phyloP scores from a whole-genome alignment of 495 filamentous ascomycete genomes.

The Chaetomidium leptoderma region DNA sequence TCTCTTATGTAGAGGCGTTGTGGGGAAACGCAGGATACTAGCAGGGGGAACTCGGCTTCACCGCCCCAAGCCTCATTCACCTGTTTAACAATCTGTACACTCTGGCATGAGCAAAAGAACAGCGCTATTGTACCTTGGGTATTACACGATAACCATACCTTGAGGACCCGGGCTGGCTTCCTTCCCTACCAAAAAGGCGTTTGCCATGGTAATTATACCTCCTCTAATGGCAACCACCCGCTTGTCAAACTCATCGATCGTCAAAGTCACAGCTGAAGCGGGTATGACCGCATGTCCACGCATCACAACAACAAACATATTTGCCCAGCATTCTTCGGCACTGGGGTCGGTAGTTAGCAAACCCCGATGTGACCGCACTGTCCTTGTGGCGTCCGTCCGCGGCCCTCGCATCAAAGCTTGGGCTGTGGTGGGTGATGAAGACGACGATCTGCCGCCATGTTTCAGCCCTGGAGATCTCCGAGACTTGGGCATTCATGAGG shows the following conservation, averaged over 20 bases:
- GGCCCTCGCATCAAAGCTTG: slow-evolving; percentile 34
- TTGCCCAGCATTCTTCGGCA: slow-evolving; percentile 41
- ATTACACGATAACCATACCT: too few relatives aligned
- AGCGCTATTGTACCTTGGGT: too few relatives aligned
- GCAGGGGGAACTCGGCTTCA: too few relatives aligned
- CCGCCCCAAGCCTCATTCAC: too few relatives aligned
- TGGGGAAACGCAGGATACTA: too few relatives aligned
- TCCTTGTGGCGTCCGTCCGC: slow-evolving; percentile 40
- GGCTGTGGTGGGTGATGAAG: slow-evolving; percentile 52
- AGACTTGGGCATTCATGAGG: slow-evolving; percentile 44
- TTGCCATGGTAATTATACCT: too few relatives aligned
- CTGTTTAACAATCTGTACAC: too few relatives aligned
- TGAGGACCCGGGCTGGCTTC: too few relatives aligned
- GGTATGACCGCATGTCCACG: slow-evolving; percentile 57
- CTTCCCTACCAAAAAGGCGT: too few relatives aligned
- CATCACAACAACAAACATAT: slow-evolving; percentile 37
- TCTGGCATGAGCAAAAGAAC: too few relatives aligned
- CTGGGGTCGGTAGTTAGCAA: slow-evolving; percentile 45
- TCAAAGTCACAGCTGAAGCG: slow-evolving; percentile 41
- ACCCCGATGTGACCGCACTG: slow-evolving; percentile 39
- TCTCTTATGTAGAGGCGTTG: too few relatives aligned
- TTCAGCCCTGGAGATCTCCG: slow-evolving; percentile 23
- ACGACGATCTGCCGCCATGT: slow-evolving; percentile 43
- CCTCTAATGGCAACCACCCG: slow-evolving; percentile 28
- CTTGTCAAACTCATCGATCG: slow-evolving; percentile 18